Conservation (phyloP, 306 rosid genomes). For the Datisca glomerata region DNA sequence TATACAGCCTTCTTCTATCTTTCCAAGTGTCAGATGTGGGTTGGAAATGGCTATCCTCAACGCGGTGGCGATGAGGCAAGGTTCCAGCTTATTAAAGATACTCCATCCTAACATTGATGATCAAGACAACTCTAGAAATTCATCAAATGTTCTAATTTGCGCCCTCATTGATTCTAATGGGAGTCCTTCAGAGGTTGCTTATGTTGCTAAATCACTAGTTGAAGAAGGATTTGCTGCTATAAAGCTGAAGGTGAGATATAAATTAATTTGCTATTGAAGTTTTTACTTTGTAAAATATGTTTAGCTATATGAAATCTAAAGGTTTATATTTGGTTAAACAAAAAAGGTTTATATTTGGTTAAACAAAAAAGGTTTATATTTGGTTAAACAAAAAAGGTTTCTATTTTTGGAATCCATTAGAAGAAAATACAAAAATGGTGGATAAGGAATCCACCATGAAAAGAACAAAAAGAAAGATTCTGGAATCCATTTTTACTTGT, state of each 20-base stretch:
- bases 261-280: constrained; percentile 4
- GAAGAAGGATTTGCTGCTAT: constrained; percentile 80
- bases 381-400: no score
- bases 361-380: no score
- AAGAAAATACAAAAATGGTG: no score
- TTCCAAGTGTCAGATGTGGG: constrained; percentile 98
- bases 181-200: constrained; percentile 67
- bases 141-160: constrained; percentile 54
- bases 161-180: constrained; percentile 63
- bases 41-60: constrained; percentile 95
- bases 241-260: constrained; percentile 56
- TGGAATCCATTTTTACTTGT: constrained; percentile 1
- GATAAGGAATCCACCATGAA: no score
- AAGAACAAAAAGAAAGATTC: no score
- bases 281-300: constrained; percentile 6
- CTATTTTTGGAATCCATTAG: no score
- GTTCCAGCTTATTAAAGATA: constrained; percentile 45
- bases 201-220: constrained; percentile 45
- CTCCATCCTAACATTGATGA: constrained; percentile 32
- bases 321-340: no score
- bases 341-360: no score
- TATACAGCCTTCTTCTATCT: constrained; percentile 66
- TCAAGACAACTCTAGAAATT: constrained; percentile 15
- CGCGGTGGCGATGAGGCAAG: constrained; percentile 58
- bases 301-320: no score